Percentiles rank a stretch among this genome's conserved stretches.
These are phyloP conservation scores for Fraxinus nigra DNA, from an alignment of 305 asterid genomes.

Conservation along the genomic window DNA sequence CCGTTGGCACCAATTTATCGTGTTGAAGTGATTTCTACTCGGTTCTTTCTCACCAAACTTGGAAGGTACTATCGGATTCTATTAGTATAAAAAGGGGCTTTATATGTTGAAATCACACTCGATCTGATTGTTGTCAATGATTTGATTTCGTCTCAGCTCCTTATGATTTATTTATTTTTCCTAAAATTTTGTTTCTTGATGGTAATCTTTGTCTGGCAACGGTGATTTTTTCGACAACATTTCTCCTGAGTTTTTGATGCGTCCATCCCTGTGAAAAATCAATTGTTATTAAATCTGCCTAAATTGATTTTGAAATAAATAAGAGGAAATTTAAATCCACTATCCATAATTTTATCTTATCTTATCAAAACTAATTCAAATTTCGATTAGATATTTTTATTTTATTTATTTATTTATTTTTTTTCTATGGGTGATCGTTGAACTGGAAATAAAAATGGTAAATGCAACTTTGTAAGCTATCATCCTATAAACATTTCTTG, in stretches of 20 bases:
- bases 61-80: neutral
- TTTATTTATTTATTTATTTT: neutral
- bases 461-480: neutral
- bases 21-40: neutral
- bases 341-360: neutral
- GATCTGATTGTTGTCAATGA: neutral
- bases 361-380: neutral
- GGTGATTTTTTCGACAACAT: neutral
- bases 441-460: neutral
- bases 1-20: neutral
- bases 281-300: neutral
- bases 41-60: neutral
- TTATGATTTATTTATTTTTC: neutral
- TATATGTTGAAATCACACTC: neutral
- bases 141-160: neutral
- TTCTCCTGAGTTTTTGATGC: neutral
- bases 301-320: neutral
- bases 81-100: neutral
- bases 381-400: neutral
- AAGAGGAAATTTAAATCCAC: neutral
- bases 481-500: neutral
- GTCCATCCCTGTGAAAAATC: neutral
- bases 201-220: neutral
- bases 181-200: neutral
- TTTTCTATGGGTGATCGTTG: slow-evolving; percentile 14